Evolutionary conservation across 495 filamentous ascomycete species (phyloP).

Genomic region (Xylona heveae): DNA sequence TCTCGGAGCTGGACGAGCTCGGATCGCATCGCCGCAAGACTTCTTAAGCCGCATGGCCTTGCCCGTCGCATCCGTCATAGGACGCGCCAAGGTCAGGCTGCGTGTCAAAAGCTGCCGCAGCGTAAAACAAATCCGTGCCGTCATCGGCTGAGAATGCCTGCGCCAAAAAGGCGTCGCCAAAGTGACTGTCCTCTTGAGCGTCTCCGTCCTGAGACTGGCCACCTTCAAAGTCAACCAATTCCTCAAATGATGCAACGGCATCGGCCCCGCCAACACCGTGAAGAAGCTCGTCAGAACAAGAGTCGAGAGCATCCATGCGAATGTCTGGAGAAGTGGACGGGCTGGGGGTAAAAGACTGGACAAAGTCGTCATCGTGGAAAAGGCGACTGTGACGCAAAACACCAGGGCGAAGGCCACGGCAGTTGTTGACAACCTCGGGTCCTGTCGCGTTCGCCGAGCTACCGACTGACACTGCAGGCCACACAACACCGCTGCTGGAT

Average conservation of each 20-base stretch:
- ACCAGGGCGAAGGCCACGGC: slow-evolving; percentile 24
- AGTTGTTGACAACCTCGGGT: slow-evolving; percentile 31
- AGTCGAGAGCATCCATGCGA: slow-evolving; percentile 73
- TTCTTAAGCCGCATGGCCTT: slow-evolving; percentile 53
- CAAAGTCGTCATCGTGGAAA: slow-evolving; percentile 2
- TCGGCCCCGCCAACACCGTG: too few species aligned
- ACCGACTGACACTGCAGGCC: slow-evolving; percentile 99
- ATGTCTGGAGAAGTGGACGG: slow-evolving; percentile 27
- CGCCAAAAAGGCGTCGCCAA: slow-evolving; percentile 11
- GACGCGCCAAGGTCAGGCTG: slow-evolving; percentile 85
- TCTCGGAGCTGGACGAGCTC: too few species aligned
- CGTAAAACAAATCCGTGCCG: slow-evolving; percentile 29
- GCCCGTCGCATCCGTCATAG: slow-evolving; percentile 77
- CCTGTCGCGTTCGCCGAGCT: slow-evolving; percentile 16
- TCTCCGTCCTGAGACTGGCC: slow-evolving; percentile 20
- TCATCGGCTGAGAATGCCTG: slow-evolving; percentile 25
- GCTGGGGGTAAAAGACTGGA: slow-evolving; percentile 30
- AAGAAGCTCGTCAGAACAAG: too few species aligned
- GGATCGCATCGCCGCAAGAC: slow-evolving; percentile 11
- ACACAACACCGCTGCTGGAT: slow-evolving; percentile 99
- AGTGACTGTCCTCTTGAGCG: slow-evolving; percentile 14
- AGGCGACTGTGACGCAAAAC: slow-evolving; percentile 4
- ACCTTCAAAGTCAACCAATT: slow-evolving; percentile 65
- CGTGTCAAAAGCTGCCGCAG: slow-evolving; percentile 39
- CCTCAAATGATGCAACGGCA: too few species aligned